phyloP scores from a whole-genome alignment of 2,329 filamentous ascomycete genomes.

The Claviceps capensis region DNA sequence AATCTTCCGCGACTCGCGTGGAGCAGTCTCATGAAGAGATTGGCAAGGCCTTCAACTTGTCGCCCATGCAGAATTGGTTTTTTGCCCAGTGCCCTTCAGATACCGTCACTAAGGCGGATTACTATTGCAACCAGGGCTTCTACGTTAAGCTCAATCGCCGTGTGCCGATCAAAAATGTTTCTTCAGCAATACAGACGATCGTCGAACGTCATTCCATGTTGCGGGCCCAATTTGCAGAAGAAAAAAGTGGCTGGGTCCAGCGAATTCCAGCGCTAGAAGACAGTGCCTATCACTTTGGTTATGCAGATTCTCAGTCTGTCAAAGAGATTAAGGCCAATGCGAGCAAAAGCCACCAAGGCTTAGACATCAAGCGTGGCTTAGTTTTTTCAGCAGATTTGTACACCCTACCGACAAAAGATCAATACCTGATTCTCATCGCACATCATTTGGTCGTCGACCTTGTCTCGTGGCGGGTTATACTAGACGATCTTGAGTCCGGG shows the following conservation, averaged over 20 bases:
- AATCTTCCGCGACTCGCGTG: neutral
- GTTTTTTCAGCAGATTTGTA: conserved; percentile 7
- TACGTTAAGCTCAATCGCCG: neutral
- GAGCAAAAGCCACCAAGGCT: neutral
- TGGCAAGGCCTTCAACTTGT: conserved; percentile 2
- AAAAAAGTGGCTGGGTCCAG: conserved; percentile 3
- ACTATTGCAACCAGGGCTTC: conserved; percentile 3
- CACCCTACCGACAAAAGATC: conserved; percentile 4
- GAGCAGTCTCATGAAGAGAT: neutral
- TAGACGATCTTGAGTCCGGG: conserved; percentile 28
- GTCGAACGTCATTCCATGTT: conserved; percentile 7
- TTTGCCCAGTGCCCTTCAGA: conserved; percentile 1
- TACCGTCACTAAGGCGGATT: neutral
- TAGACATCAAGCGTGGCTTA: conserved; percentile 5
- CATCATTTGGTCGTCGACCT: conserved; percentile 30
- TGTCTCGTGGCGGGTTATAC: conserved; percentile 30
- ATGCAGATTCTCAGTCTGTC: neutral
- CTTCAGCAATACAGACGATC: neutral
- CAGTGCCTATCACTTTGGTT: conserved; percentile 1
- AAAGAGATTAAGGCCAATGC: neutral
- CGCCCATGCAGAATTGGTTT: conserved; percentile 6
- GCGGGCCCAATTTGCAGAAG: conserved; percentile 4
- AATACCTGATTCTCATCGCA: conserved; percentile 17
- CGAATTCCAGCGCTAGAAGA: neutral
- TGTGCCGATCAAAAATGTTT: neutral